A percentile compares a stretch with the other conserved stretches of the same genome.
phyloP scores from a whole-genome alignment of 768 basidiomycete species.

The Termitomyces sp. region DNA sequence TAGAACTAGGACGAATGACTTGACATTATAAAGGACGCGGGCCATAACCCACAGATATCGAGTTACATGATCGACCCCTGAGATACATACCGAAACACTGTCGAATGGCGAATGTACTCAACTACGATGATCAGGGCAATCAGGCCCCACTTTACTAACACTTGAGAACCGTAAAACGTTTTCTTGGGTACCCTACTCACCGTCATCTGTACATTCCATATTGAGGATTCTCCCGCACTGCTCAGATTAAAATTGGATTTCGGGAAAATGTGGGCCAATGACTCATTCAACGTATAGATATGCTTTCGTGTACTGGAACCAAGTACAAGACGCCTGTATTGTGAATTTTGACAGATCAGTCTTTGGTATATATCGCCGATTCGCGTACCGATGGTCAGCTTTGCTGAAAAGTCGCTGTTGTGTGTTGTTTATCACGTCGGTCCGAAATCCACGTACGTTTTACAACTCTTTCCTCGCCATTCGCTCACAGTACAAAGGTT shows the following conservation, averaged over 20 bases:
- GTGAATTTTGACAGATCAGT: not conserved
- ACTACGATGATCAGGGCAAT: too few species aligned
- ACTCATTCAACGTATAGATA: not conserved
- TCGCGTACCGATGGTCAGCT: not conserved
- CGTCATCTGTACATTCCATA: not conserved
- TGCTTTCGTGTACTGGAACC: not conserved
- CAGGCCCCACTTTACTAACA: not conserved
- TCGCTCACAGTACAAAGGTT: too few species aligned
- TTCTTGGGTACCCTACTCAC: not conserved
- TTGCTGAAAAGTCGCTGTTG: not conserved
- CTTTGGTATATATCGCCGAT: not conserved
- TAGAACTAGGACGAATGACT: not conserved
- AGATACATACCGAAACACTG: not conserved
- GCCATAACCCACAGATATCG: not conserved
- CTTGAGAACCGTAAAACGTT: not conserved
- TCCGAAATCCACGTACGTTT: too few species aligned
- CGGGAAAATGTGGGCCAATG: not conserved
- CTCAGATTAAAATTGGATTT: not conserved
- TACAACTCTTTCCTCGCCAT: not conserved
- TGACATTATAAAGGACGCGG: constrained; percentile 1
- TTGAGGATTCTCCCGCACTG: not conserved
- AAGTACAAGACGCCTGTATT: not conserved
- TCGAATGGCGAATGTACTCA: not conserved
- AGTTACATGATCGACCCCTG: constrained; percentile 10
- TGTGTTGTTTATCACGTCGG: not conserved